Base-by-base conservation (phyloP, 306 rosid genomes). In the Casuarina equisetifolia region DNA sequence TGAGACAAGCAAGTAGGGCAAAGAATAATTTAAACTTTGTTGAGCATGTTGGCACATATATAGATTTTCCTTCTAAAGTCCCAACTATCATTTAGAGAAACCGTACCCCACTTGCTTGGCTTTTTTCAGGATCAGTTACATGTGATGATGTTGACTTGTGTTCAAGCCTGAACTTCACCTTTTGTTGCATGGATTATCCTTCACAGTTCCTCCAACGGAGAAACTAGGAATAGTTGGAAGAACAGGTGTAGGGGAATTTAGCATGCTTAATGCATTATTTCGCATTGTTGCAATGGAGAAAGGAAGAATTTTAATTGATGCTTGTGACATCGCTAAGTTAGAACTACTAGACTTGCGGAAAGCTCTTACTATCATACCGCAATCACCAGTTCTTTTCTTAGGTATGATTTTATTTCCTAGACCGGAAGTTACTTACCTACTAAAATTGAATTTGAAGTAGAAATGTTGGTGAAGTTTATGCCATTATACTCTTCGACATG, bases 181-280 rank as follows among this genome's bases (percentile, higher is more conserved):
- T 0, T 96, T 92, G 32, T 62, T 94, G 76, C 96, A 92, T 36
- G 96, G 94, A 50, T 82, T 94, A 69, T 88, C 97, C 39, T 92
- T 90, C 49, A 64, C 59, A 9, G 84, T 92, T 58, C 83, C 85
- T 49, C 86, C 96, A 69, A 89, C 82, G n/a, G 97, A 94, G 80
- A 94, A 94, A 86, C 69, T 94, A 19, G 98, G 96, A 39, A 86
- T 94, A 43, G 97, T 94, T 69, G 97, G 98, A 84, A 89, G 98
- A 85, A 94, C 98, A 54, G 97, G 97, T 70, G 98, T 97, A 48
- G 97, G 98, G 59, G 92, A 94, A 75, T 94, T 97, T 64, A 92
- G 98, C 79, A 85, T 92, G 98, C 85, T 94, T n/a, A 94, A 90
- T 79, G 94, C 97, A 46, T 81, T 92, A 75, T 94, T 94, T 76